Evolutionary conservation across 2,329 filamentous ascomycete genomes (phyloP), one percentile per base, ranked within the genome.

Genomic region (Didymellaceae sp.): DNA sequence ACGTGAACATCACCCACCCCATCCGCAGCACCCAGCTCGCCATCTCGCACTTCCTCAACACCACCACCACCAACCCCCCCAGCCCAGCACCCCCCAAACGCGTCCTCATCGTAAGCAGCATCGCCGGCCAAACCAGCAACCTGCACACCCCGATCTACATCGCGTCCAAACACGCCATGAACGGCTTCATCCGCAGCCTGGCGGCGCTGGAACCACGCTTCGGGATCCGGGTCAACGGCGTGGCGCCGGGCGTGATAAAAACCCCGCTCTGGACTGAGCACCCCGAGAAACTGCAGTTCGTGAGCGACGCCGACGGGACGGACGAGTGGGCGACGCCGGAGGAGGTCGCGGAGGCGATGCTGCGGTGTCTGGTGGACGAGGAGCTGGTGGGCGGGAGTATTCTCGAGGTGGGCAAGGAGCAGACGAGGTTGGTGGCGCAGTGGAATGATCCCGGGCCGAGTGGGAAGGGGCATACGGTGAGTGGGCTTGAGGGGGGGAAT

Each of bases 191-290:
- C 4, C 77, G 82, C 45, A 76, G 74, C 4, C 62, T 86, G 11
- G 78, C 71, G 0, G 66, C 72, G 1, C 74, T 86, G 5, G 82
- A 84, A 17, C 45, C 69, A 1, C 62, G 61, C 1, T 59, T 80
- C 18, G 80, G 80, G 0, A 82, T 86, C 42, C 71, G 82, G 0
- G 82, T 86, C 13, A 84, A 82, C 16, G 82, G 78, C 5, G 82
- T 86, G 2, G 82, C 82, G 13, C 84, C 84, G 0, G 84, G 83
- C 0, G 68, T 85, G 1, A 83, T 86, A 58, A 83, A 80, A 54
- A 86, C 84, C 10, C 84, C 84, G 6, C 68, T 86, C 5, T 86
- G 82, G 82, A 83, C 78, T 0, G 83, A 86, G 2, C 77, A 85
- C 57, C 81, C 82, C 0, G 83, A 86, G 66, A 86, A 86, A 63